Conservation (phyloP, 2,329 filamentous ascomycete species). For the Thelonectria discophora region DNA sequence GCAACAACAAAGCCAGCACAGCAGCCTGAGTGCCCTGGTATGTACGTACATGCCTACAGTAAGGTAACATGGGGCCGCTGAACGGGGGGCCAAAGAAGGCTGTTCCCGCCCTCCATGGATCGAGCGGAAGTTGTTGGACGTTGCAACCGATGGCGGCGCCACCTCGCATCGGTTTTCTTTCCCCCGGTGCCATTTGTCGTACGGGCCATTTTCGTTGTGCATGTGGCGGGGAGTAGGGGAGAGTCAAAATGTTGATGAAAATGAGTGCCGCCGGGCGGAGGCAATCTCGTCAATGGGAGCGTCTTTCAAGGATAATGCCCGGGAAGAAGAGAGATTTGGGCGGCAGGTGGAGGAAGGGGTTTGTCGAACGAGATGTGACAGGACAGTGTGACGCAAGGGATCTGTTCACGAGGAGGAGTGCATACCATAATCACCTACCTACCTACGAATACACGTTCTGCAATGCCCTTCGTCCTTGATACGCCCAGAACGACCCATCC, state of each 20-base stretch:
- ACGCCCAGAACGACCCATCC: too few relatives aligned
- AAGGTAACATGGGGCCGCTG: slow-evolving; percentile 1
- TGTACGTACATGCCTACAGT: too few relatives aligned
- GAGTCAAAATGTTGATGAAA: neutral
- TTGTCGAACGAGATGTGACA: neutral
- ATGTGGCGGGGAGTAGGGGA: neutral
- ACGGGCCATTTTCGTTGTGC: neutral
- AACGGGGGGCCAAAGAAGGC: slow-evolving; percentile 6
- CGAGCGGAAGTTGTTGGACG: slow-evolving; percentile 10
- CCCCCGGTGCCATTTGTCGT: neutral
- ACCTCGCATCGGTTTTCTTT: neutral
- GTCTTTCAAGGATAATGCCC: slow-evolving; percentile 10
- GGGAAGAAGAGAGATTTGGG: neutral
- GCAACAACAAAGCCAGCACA: slow-evolving; percentile 2
- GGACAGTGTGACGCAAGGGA: slow-evolving; percentile 1
- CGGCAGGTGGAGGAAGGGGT: slow-evolving; percentile 10
- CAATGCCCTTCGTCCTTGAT: slow-evolving; percentile 2
- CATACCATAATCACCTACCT: neutral
- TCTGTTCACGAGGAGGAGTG: neutral
- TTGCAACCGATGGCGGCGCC: neutral
- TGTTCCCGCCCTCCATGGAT: slow-evolving; percentile 9
- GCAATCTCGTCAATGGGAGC: neutral
- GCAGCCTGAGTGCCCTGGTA: too few relatives aligned
- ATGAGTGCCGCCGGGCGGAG: too few relatives aligned
- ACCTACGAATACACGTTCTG: neutral